Evolutionary conservation across 305 asterid genomes (phyloP).

Genomic region (Solanum hybrid): DNA sequence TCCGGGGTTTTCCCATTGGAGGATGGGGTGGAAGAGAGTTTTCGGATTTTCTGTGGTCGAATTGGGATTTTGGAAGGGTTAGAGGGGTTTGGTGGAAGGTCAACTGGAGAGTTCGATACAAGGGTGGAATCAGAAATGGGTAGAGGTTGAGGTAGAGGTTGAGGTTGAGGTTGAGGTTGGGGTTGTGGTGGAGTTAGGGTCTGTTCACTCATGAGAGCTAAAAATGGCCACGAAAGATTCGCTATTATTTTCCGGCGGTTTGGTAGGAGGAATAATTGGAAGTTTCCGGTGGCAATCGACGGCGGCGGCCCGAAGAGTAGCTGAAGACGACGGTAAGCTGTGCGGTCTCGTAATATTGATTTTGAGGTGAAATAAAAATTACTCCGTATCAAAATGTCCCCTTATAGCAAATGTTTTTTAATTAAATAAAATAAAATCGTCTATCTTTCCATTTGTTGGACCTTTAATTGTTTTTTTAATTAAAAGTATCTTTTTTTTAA

Average conservation of each 20-base stretch:
- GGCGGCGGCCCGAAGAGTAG: not conserved
- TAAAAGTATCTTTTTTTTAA: too few species aligned
- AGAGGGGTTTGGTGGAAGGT: slow-evolving; percentile 32
- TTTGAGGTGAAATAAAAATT: not conserved
- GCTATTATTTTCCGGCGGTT: not conserved
- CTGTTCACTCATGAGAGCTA: slow-evolving; percentile 54
- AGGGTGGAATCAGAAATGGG: slow-evolving; percentile 20
- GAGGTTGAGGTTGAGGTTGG: slow-evolving; percentile 12
- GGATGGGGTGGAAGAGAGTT: slow-evolving; percentile 26
- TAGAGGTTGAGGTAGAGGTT: slow-evolving; percentile 6
- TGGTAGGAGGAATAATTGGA: not conserved
- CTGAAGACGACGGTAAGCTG: not conserved
- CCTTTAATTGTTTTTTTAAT: not conserved
- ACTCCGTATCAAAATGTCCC: not conserved
- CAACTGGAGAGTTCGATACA: slow-evolving; percentile 3
- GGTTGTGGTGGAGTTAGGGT: slow-evolving; percentile 6
- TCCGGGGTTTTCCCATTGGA: not conserved
- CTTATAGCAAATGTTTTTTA: not conserved
- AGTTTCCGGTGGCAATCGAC: not conserved
- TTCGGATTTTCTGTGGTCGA: slow-evolving; percentile 82
- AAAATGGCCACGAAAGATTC: not conserved
- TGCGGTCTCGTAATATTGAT: not conserved
- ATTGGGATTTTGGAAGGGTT: slow-evolving; percentile 86
- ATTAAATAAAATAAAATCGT: not conserved
- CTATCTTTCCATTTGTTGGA: not conserved